phyloP scores from a whole-genome alignment of 352 stramenopile species.

The Phytophthora vignae region DNA sequence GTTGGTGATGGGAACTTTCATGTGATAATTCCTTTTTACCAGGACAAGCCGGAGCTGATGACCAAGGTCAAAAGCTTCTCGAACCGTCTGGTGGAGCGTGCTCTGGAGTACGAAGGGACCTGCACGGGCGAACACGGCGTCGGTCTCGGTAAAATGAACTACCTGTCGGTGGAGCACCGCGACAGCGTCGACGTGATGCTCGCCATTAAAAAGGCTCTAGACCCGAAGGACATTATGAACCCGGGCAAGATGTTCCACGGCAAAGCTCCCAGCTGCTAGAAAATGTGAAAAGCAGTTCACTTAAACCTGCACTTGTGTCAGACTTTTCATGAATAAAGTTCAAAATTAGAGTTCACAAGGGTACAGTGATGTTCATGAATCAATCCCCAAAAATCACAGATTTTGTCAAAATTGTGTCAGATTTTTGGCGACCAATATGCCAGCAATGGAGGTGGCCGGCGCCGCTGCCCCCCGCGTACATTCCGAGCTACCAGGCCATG shows the following conservation, averaged over 20 bases:
- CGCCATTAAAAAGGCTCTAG: conserved; percentile 94
- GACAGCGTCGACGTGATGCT: conserved; percentile 93
- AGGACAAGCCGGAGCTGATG: conserved; percentile 85
- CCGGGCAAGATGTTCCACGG: conserved; percentile 95
- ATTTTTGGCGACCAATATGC: too few relatives aligned
- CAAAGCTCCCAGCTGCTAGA: conserved; percentile 18
- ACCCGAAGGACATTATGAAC: conserved; percentile 97
- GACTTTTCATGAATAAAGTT: conserved; percentile 9
- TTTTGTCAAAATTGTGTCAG: too few relatives aligned
- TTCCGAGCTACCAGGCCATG: conserved; percentile 36
- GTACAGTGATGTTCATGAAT: background rate
- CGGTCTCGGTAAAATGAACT: conserved; percentile 95
- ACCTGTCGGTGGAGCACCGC: conserved; percentile 91
- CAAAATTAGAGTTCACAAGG: too few relatives aligned
- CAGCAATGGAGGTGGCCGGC: too few relatives aligned
- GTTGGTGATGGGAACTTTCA: conserved; percentile 98
- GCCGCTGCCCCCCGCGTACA: conserved; percentile 7
- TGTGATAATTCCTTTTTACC: conserved; percentile 93
- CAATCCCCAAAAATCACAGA: too few relatives aligned
- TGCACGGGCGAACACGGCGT: conserved; percentile 98
- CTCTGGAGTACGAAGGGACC: conserved; percentile 91
- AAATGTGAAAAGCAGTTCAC: background rate
- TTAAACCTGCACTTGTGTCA: conserved; percentile 16
- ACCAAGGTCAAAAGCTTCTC: conserved; percentile 89
- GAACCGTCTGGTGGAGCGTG: conserved; percentile 71